Percentiles rank a stretch among this genome's conserved stretches.
Conservation (phyloP, 1,284 basidiomycete species). For the Clitocybe nebularis region DNA sequence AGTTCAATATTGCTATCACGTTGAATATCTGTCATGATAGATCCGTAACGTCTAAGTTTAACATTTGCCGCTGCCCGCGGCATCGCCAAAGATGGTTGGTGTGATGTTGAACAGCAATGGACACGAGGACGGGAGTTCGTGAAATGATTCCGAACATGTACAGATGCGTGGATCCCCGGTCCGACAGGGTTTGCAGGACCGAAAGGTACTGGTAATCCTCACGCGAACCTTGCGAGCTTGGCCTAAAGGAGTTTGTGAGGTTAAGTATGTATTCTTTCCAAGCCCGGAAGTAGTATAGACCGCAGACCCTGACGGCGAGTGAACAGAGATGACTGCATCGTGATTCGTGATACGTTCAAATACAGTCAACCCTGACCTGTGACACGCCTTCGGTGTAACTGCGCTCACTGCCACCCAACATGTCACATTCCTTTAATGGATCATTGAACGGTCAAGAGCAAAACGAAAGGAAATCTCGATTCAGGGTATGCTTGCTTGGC, state of each 20-base stretch:
- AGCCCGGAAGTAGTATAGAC: slow-evolving; percentile 8
- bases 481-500: slow-evolving; percentile 7
- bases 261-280: slow-evolving; percentile 3
- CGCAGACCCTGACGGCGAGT: slow-evolving; percentile 18
- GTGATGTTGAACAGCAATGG: too few species aligned
- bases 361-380: slow-evolving; percentile 9
- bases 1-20: too few species aligned
- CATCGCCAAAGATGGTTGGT: too few species aligned
- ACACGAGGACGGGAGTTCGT: too few species aligned
- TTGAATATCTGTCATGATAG: too few species aligned
- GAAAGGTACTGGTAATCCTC: slow-evolving; percentile 3
- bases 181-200: not conserved
- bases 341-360: slow-evolving; percentile 12
- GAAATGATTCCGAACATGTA: not conserved
- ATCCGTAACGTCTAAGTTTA: not conserved
- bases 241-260: slow-evolving; percentile 5
- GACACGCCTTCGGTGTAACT: slow-evolving; percentile 27
- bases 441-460: slow-evolving; percentile 11
- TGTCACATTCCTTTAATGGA: slow-evolving; percentile 24
- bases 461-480: slow-evolving; percentile 17
- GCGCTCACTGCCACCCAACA: slow-evolving; percentile 25
- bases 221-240: slow-evolving; percentile 3
- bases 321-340: too few species aligned
- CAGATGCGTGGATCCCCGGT: not conserved
- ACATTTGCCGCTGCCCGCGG: not conserved